Conservation (phyloP, 352 stramenopile genomes). For the Albugo laibachii region DNA sequence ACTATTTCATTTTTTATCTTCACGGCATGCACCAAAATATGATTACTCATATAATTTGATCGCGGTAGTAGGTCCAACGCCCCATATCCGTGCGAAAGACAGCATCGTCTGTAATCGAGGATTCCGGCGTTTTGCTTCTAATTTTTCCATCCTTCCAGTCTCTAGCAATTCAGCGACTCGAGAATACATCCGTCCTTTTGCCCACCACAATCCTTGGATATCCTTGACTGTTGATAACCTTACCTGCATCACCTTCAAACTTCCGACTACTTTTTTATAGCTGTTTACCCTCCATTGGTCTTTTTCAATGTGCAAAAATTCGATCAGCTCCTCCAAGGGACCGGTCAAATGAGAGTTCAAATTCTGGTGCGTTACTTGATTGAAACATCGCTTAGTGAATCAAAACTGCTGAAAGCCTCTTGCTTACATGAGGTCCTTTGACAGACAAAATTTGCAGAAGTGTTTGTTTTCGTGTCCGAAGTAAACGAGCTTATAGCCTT, state of each 20-base stretch:
- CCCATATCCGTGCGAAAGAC: constrained; percentile 50
- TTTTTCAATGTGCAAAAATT: constrained; percentile 51
- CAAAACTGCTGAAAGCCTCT: background rate
- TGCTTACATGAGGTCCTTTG: constrained; percentile 45
- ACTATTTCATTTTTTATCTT: background rate
- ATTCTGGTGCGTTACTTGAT: constrained; percentile 37
- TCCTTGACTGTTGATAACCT: constrained; percentile 36
- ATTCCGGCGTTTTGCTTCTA: constrained; percentile 62
- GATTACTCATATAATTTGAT: constrained; percentile 50
- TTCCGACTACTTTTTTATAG: constrained; percentile 70
- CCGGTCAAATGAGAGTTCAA: constrained; percentile 59
- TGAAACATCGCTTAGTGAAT: background rate
- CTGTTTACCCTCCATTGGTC: constrained; percentile 65
- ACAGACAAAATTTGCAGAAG: constrained; percentile 37
- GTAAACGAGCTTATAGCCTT: constrained; percentile 16
- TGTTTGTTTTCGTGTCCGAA: constrained; percentile 13
- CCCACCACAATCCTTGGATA: constrained; percentile 42
- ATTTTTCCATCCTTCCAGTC: constrained; percentile 47
- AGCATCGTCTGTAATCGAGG: constrained; percentile 29
- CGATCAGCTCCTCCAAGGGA: constrained; percentile 58
- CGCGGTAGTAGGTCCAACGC: constrained; percentile 54
- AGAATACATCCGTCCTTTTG: constrained; percentile 37
- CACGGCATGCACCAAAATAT: background rate
- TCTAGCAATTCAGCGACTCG: constrained; percentile 65
- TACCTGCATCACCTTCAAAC: constrained; percentile 37